Conservation (phyloP, 2,329 filamentous ascomycete genomes). For the Ilyonectria destructans region DNA sequence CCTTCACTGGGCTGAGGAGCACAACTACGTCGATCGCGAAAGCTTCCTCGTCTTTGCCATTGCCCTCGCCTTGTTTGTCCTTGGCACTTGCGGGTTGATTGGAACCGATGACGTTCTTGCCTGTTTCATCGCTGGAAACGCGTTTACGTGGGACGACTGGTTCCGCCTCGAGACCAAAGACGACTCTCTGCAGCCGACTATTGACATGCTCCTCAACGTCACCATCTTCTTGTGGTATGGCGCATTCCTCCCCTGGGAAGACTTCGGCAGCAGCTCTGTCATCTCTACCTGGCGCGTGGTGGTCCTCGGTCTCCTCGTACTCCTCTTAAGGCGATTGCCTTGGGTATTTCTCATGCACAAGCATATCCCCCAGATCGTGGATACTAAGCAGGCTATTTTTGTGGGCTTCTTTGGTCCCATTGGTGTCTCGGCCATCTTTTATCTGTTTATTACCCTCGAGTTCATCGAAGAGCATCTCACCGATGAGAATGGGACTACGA, state of each 20-base stretch:
- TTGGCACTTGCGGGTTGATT: constrained; percentile 89
- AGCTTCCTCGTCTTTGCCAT: constrained; percentile 92
- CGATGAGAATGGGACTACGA: constrained; percentile 70
- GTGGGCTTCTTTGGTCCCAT: constrained; percentile 96
- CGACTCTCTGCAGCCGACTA: constrained; percentile 93
- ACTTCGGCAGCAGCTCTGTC: constrained; percentile 77
- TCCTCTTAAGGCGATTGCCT: constrained; percentile 84
- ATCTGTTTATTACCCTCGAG: constrained; percentile 85
- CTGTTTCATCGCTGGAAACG: constrained; percentile 93
- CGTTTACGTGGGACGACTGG: constrained; percentile 95
- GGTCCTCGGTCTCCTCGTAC: constrained; percentile 80
- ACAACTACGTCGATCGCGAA: constrained; percentile 87
- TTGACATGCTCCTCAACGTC: constrained; percentile 95
- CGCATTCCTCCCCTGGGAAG: constrained; percentile 85
- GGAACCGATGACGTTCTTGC: constrained; percentile 92
- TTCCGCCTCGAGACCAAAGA: constrained; percentile 91
- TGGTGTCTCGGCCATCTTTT: constrained; percentile 91
- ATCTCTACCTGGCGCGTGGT: constrained; percentile 84
- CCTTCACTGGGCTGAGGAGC: constrained; percentile 87
- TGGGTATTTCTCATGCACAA: constrained; percentile 82
- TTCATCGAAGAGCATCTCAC: constrained; percentile 74
- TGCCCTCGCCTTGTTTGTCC: constrained; percentile 87
- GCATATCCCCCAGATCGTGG: constrained; percentile 84
- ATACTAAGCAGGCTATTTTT: constrained; percentile 83
- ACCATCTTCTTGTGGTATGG: constrained; percentile 94